Evolutionary conservation across 305 asterid genomes (phyloP).

Genomic region (Ilex paraguariensis): DNA sequence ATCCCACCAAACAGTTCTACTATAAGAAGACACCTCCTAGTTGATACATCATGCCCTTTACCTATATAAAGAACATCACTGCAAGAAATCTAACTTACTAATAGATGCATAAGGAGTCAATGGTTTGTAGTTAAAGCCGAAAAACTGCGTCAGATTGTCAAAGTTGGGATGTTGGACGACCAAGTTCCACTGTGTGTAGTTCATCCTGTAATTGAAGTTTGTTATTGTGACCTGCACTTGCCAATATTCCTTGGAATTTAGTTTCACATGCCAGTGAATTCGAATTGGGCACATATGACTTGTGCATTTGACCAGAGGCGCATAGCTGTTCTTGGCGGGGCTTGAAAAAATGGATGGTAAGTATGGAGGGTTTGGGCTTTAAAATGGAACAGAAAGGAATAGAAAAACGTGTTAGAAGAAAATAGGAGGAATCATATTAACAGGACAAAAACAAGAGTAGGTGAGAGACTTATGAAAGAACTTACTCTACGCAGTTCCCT

Average conservation of each 20-base stretch:
- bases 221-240: slow-evolving; percentile 61
- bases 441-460: background rate
- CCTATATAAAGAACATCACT: background rate
- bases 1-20: no score
- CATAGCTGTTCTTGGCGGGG: slow-evolving; percentile 29
- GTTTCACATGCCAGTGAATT: slow-evolving; percentile 73
- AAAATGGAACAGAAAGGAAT: slow-evolving; percentile 11
- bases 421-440: background rate
- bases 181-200: slow-evolving; percentile 62
- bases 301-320: slow-evolving; percentile 67
- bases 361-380: slow-evolving; percentile 51
- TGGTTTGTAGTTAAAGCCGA: slow-evolving; percentile 76
- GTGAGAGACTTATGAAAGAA: slow-evolving; percentile 1
- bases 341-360: slow-evolving; percentile 56
- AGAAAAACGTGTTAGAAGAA: background rate
- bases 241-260: slow-evolving; percentile 69
- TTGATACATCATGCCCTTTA: background rate
- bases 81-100: slow-evolving; percentile 34
- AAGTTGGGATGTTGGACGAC: slow-evolving; percentile 73
- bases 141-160: slow-evolving; percentile 56
- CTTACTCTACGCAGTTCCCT: slow-evolving; percentile 67
- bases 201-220: slow-evolving; percentile 67
- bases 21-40: no score
- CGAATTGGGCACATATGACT: slow-evolving; percentile 74
- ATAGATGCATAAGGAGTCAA: slow-evolving; percentile 48